These are phyloP conservation scores for Daedalea quercina DNA, from an alignment of 768 basidiomycete genomes.

Conservation along the genomic window DNA sequence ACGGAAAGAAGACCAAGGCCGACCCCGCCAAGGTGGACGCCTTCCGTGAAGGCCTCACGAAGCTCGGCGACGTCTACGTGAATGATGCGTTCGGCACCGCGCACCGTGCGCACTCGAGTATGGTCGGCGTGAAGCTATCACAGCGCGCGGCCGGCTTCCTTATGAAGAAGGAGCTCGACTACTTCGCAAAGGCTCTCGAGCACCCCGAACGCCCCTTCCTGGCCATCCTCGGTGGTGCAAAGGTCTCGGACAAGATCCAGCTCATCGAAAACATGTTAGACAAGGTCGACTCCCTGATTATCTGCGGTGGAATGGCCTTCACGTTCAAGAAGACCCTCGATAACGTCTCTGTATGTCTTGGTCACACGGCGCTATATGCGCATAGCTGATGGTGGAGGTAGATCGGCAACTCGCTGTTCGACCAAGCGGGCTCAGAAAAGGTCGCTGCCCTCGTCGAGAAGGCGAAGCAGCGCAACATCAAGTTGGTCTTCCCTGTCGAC, in stretches of 20 bases:
- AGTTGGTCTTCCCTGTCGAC: slow-evolving; percentile 94
- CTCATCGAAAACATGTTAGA: slow-evolving; percentile 99
- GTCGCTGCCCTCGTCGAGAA: slow-evolving; percentile 81
- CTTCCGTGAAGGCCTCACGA: slow-evolving; percentile 86
- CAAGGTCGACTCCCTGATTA: slow-evolving; percentile 94
- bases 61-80: slow-evolving; percentile 92
- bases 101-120: slow-evolving; percentile 96
- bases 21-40: slow-evolving; percentile 70
- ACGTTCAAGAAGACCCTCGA: slow-evolving; percentile 97
- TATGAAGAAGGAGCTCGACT: slow-evolving; percentile 98
- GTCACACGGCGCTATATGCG: slow-evolving; percentile 2
- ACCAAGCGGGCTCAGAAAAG: slow-evolving; percentile 82
- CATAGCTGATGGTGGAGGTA: slow-evolving; percentile 22
- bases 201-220: slow-evolving; percentile 93
- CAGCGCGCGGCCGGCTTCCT: slow-evolving; percentile 94
- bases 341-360: slow-evolving; percentile 51
- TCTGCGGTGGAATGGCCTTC: slow-evolving; percentile 98
- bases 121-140: slow-evolving; percentile 93
- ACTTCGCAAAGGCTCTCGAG: slow-evolving; percentile 96
- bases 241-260: slow-evolving; percentile 98
- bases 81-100: slow-evolving; percentile 99
- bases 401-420: slow-evolving; percentile 96
- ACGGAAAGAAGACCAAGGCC: slow-evolving; percentile 93
- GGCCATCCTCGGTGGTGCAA: slow-evolving; percentile 96
- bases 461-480: slow-evolving; percentile 86